These are phyloP conservation scores for Solanum rostratum DNA, from an alignment of 257 asterid species.

Conservation along the genomic window DNA sequence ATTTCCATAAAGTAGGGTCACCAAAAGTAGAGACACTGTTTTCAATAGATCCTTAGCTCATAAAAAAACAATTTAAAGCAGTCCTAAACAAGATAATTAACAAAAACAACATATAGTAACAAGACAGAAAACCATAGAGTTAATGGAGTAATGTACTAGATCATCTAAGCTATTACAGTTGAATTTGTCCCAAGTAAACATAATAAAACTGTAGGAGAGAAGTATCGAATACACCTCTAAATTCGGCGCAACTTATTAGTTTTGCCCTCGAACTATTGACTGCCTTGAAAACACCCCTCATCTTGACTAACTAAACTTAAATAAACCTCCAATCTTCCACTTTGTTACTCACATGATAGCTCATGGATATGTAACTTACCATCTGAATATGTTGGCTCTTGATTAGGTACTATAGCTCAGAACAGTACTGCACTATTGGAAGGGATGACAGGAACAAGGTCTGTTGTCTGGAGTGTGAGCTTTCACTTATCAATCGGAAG, in stretches of 20 bases:
- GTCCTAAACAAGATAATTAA: background rate
- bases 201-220: background rate
- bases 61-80: background rate
- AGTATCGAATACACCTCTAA: too few species aligned
- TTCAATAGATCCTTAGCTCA: background rate
- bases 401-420: background rate
- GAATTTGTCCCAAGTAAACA: background rate
- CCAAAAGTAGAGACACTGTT: background rate
- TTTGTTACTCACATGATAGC: background rate
- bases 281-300: too few species aligned
- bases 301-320: too few species aligned
- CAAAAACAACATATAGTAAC: background rate
- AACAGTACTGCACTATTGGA: background rate
- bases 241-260: too few species aligned
- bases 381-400: background rate
- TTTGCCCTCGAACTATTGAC: too few species aligned
- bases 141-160: background rate
- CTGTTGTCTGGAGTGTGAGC: background rate
- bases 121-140: background rate
- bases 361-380: background rate
- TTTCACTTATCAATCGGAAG: conserved; percentile 18
- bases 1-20: background rate
- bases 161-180: background rate
- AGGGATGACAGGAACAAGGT: background rate
- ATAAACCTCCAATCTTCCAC: background rate